Base-by-base conservation (phyloP, 345 rosid species). In the Camelina hispida region DNA sequence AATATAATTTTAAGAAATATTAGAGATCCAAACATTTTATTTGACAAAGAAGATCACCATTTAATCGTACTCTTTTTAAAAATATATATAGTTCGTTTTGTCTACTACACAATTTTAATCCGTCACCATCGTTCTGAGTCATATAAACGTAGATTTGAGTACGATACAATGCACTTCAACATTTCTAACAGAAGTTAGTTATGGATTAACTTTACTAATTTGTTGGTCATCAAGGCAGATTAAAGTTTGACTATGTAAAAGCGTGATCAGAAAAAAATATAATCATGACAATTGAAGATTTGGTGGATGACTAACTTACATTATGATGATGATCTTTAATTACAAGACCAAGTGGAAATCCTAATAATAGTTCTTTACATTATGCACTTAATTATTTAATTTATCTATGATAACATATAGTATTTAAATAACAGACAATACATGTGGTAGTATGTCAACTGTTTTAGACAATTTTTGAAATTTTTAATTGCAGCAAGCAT, bases 241-340 rank as follows among this genome's bases (percentile, higher is more conserved):
- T 54, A 35, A 46, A 46, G 44, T 62, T 76, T 76, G 71, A 69
- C 75, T 69, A 46, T 1, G 35, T 35, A 34, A 23, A 3, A 32
- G 30, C 30, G 34, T 54, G 6, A 62, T 14, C 5, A 9, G 16
- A 35, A 62, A 10, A 54, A 15, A 54, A 62, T 1, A 76, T 62
- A 69, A 69, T 69, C 71, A 63, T 69, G 66, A 62, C 17, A 62
- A 13, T 23, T 35, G 43, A 46, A 54, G 35, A 62, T 69, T 69
- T 62, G 75, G 66, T 69, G 75, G 59, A 76, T 43, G 80, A 54
- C 65, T 69, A 54, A 54, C 38, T 20, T 48, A 69, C 44, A 62
- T 20, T 35, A 76, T 69, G 50, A 62, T 61, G 44, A 69, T 76
- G 52, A 69, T 76, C 52, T 17, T 55, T 62, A 69, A 62, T 76